phyloP scores from a whole-genome alignment of 352 stramenopile species.

The Phytophthora megakarya region DNA sequence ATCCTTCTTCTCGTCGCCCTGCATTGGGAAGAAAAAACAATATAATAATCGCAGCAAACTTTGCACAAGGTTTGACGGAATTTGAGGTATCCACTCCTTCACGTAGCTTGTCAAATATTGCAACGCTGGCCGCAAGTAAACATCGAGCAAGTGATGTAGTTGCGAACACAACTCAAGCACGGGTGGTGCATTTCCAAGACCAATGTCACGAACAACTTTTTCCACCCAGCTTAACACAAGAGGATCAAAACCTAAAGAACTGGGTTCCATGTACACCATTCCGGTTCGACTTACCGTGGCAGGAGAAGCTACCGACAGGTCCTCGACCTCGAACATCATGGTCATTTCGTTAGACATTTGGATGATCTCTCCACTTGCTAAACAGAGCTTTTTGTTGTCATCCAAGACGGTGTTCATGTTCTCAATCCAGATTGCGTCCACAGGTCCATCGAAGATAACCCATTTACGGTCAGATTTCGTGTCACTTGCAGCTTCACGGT shows the following conservation, averaged over 20 bases:
- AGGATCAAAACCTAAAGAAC: constrained; percentile 90
- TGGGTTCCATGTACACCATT: constrained; percentile 97
- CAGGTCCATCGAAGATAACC: constrained; percentile 95
- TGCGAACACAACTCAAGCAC: constrained; percentile 55
- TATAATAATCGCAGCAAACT: constrained; percentile 92
- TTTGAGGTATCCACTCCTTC: constrained; percentile 92
- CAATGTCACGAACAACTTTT: constrained; percentile 63
- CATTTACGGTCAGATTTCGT: constrained; percentile 91
- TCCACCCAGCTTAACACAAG: constrained; percentile 92
- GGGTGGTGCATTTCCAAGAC: constrained; percentile 44
- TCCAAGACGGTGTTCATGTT: constrained; percentile 98
- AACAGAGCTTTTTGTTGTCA: constrained; percentile 96
- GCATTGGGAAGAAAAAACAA: constrained; percentile 88
- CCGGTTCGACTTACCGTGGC: constrained; percentile 93
- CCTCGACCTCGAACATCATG: constrained; percentile 98
- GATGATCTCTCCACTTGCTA: constrained; percentile 95
- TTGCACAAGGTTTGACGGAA: constrained; percentile 90
- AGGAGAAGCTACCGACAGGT: constrained; percentile 93
- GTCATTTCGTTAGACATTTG: constrained; percentile 95
- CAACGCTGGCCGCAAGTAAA: constrained; percentile 81
- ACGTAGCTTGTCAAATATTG: constrained; percentile 88
- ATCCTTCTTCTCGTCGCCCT: constrained; percentile 88
- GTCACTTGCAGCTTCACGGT: constrained; percentile 90
- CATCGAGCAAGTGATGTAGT: constrained; percentile 86
- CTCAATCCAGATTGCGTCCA: constrained; percentile 97